Evolutionary conservation across 108 stramenopile genomes (phyloP).

Genomic region (Cyclotella sp.): DNA sequence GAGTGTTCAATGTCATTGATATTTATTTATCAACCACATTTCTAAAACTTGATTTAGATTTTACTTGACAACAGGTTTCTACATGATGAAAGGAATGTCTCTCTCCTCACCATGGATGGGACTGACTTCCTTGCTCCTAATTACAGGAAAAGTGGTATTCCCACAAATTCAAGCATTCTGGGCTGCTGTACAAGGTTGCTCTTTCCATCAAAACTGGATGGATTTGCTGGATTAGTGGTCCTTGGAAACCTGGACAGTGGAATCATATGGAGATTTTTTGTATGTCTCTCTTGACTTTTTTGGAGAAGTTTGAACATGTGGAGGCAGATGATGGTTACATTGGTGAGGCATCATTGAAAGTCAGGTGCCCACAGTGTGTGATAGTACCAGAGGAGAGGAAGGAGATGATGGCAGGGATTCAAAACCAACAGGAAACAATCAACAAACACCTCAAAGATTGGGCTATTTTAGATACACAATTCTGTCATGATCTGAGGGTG

Average conservation of each 20-base stretch:
- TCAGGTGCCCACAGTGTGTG: too few species aligned
- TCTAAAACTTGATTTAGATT: neutral
- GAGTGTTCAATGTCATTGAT: neutral
- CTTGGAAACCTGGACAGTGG: constrained; percentile 26
- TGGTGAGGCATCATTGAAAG: constrained; percentile 9
- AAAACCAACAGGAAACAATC: neutral
- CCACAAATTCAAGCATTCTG: constrained; percentile 39
- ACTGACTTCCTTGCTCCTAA: neutral
- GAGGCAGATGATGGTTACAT: constrained; percentile 33
- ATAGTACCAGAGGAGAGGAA: neutral
- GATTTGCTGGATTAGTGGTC: constrained; percentile 43
- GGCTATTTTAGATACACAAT: neutral
- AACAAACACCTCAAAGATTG: neutral
- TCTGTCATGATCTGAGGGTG: neutral
- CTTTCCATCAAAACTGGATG: constrained; percentile 29
- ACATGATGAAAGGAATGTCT: neutral
- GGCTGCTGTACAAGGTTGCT: constrained; percentile 24
- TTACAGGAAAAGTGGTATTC: neutral
- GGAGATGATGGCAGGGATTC: neutral
- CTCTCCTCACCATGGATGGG: neutral
- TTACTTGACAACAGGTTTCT: neutral
- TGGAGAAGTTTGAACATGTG: constrained; percentile 13
- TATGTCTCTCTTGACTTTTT: neutral
- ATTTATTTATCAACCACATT: neutral
- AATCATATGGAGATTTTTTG: constrained; percentile 18